These are phyloP conservation scores for Geotrichum australiense DNA, from an alignment of 1,139 yeast genomes.

Conservation along the genomic window DNA sequence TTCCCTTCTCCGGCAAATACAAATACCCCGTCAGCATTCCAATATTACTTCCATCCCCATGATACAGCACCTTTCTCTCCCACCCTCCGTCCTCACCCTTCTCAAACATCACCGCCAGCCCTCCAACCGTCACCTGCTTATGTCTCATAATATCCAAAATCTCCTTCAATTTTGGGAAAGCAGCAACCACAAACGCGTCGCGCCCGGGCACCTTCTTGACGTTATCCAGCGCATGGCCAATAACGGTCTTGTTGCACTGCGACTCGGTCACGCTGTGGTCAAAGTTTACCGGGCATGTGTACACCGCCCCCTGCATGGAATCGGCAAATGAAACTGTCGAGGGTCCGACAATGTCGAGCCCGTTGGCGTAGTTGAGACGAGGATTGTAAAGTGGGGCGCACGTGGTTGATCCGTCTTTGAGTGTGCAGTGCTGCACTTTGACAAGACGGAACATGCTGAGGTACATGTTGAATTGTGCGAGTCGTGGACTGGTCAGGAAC, in stretches of 20 bases:
- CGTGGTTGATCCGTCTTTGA: neutral
- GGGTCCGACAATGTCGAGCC: neutral
- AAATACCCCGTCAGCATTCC: constrained; percentile 8
- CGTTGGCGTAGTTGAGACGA: neutral
- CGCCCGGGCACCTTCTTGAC: constrained; percentile 19
- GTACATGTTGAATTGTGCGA: neutral
- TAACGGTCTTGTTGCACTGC: neutral
- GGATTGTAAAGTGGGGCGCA: neutral
- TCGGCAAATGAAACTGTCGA: neutral
- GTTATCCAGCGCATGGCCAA: constrained; percentile 16
- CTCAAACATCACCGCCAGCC: constrained; percentile 7
- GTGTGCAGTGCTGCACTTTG: neutral
- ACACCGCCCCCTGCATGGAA: neutral
- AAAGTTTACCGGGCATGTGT: neutral
- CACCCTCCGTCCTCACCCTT: constrained; percentile 8
- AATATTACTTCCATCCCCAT: constrained; percentile 6
- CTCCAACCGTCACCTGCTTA: constrained; percentile 5
- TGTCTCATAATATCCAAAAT: constrained; percentile 11
- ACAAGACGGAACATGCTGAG: neutral
- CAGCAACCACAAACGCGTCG: constrained; percentile 19
- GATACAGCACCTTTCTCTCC: constrained; percentile 7
- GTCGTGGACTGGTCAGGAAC: constrained; percentile 6
- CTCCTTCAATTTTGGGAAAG: constrained; percentile 17
- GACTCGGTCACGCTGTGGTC: neutral
- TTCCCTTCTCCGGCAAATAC: constrained; percentile 2